Base-by-base conservation (phyloP, 2,329 filamentous ascomycete genomes). In the Alternaria infectoria region DNA sequence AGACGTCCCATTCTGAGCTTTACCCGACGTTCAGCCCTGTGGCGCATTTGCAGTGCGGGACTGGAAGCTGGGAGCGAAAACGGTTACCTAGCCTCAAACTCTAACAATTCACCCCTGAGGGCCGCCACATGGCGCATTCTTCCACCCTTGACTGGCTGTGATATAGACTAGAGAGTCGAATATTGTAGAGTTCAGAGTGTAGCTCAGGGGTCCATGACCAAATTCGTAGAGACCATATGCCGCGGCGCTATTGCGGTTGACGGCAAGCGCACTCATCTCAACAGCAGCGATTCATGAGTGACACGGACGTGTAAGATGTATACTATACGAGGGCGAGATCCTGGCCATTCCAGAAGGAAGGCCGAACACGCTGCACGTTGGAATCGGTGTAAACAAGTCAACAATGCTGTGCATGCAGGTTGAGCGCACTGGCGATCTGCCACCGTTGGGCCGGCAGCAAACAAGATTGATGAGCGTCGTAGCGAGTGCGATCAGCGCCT, bases 401-500 rank as follows among this genome's bases (percentile, higher is more conserved):
- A 54, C 55, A 44, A 54, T 54, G 49, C 49, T 36, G 23, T 21
- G 36, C 13, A 23, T 52, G 49, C 49, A 40, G 30, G 46, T 4
- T 30, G 46, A 50, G 46, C 6, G 46, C 25, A 17, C 32, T 15
- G 49, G 13, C 30, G 30, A 40, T 52, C 49, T 5, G 49, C n/a
- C 32, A 52, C 49, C 13, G 49, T 52, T 52, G 30, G 49, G 49
- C 54, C 43, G 28, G 30, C 54, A 56, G 54, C 26, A 47, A 47
- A 46, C 36, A 46, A 28, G 40, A 57, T 17, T 25, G 43, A 57
- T 40, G 6, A 23, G 9, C 26, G 1, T 25, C 26, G 49, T 61
- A 45, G 54, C 57, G 58, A 62, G 57, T 26, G 46, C 25, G 65
- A 71, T 69, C 62, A 64, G 62, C 61, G 52, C 30, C 40, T 49